Conservation (phyloP, 257 asterid genomes). For the Asclepias syriaca region DNA sequence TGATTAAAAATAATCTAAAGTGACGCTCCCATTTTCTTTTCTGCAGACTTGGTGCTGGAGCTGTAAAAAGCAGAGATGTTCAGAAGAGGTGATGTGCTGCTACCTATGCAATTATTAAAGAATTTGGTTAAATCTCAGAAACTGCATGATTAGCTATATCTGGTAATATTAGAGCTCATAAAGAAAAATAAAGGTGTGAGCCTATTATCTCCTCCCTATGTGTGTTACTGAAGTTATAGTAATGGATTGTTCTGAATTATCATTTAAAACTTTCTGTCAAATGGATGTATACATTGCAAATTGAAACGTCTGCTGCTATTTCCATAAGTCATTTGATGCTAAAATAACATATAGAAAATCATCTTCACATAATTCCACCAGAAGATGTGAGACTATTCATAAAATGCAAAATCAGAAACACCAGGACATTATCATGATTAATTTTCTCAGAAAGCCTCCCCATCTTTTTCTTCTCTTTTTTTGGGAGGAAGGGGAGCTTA, state of each 20-base stretch:
- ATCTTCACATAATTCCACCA: background rate
- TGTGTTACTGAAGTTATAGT: conserved; percentile 1
- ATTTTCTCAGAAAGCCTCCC: background rate
- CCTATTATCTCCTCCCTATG: conserved; percentile 3
- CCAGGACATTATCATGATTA: background rate
- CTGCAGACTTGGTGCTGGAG: conserved; percentile 40
- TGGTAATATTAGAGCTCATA: conserved; percentile 17
- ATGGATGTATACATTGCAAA: conserved; percentile 1
- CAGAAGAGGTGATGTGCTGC: conserved; percentile 3
- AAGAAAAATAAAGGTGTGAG: conserved; percentile 14
- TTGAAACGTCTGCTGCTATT: background rate
- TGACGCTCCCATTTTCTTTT: background rate
- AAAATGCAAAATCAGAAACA: background rate
- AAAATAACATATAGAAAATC: background rate
- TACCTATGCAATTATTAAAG: background rate
- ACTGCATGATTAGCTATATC: conserved; percentile 4
- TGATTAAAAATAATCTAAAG: background rate
- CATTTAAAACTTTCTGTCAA: conserved; percentile 8
- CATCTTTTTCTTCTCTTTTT: background rate
- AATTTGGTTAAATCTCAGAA: background rate
- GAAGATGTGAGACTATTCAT: background rate
- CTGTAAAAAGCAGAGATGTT: conserved; percentile 21
- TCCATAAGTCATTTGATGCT: background rate
- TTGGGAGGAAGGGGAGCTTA: background rate
- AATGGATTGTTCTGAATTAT: conserved; percentile 6